Evolutionary conservation across 345 rosid species (phyloP).

Genomic region (Citrus australasica): DNA sequence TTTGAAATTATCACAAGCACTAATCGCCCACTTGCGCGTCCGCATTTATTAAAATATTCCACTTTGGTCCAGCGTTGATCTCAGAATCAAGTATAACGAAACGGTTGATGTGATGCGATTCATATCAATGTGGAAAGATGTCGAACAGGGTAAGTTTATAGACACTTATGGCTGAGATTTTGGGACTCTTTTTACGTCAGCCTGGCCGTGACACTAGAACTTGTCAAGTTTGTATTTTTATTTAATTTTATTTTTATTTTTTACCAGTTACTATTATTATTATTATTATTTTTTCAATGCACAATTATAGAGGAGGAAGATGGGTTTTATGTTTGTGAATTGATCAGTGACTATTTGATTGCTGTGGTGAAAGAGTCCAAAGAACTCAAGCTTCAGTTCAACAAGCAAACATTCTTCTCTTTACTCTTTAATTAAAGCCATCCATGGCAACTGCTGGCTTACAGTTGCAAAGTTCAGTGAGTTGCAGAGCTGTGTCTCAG

Average conservation of each 20-base stretch:
- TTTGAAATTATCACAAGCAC: too few relatives aligned
- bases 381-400: neutral
- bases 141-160: neutral
- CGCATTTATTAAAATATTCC: neutral
- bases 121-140: neutral
- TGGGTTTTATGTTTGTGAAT: neutral
- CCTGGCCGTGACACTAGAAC: neutral
- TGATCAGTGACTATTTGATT: neutral
- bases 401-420: conserved; percentile 14
- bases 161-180: conserved; percentile 24
- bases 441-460: conserved; percentile 67
- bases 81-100: neutral
- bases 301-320: conserved; percentile 4
- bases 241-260: neutral
- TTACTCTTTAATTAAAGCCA: neutral
- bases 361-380: neutral
- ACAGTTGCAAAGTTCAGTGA: conserved; percentile 50
- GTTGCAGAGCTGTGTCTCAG: conserved; percentile 30
- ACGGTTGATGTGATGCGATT: neutral
- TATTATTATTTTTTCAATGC: neutral
- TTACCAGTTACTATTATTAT: neutral
- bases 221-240: neutral
- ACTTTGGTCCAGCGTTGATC: neutral
- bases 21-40: neutral
- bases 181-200: neutral